These are phyloP conservation scores for Coffea humblotiana DNA, from an alignment of 305 asterid genomes.

Conservation along the genomic window DNA sequence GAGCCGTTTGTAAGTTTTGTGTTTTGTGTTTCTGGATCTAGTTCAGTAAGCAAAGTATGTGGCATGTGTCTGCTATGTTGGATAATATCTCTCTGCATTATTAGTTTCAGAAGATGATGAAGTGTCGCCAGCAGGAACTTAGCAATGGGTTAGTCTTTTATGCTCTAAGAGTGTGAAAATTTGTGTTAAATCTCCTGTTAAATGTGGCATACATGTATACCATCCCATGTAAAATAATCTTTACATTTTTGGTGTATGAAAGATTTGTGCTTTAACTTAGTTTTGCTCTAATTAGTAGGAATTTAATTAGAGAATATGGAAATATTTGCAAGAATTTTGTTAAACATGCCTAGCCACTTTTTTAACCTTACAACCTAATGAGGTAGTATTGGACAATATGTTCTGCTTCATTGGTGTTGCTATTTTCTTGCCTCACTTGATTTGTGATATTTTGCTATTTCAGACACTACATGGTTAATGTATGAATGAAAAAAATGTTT, in stretches of 20 bases:
- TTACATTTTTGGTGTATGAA: not conserved
- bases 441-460: too few relatives aligned
- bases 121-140: not conserved
- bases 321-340: not conserved
- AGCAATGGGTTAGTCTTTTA: not conserved
- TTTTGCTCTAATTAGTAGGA: not conserved
- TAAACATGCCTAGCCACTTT: not conserved
- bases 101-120: not conserved
- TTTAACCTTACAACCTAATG: not conserved
- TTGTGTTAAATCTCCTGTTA: not conserved
- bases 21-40: not conserved
- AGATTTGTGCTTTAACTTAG: not conserved
- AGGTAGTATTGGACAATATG: too few relatives aligned
- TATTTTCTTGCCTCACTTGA: not conserved
- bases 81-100: not conserved
- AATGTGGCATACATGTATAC: not conserved
- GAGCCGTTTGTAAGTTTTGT: not conserved
- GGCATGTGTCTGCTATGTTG: too few relatives aligned
- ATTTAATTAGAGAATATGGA: not conserved
- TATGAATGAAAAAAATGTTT: not conserved
- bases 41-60: too few relatives aligned
- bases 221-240: not conserved
- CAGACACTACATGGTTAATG: not conserved
- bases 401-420: not conserved
- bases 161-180: not conserved